These are phyloP conservation scores for Hemisphaericaspora lyxosophila DNA, from an alignment of 1,139 yeast species.

Conservation along the genomic window DNA sequence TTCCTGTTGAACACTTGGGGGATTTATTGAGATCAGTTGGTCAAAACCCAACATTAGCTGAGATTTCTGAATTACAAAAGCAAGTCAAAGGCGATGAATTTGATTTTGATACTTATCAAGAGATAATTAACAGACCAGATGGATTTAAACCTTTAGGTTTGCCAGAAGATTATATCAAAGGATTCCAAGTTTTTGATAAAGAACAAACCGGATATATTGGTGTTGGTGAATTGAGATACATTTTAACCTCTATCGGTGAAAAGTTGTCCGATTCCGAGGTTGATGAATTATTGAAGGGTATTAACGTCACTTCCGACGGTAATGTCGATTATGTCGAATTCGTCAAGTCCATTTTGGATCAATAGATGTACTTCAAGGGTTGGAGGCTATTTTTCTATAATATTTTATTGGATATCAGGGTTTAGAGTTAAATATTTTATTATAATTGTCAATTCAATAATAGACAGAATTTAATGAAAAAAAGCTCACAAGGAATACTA, in stretches of 20 bases:
- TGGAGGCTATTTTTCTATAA: not conserved
- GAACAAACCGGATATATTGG: constrained; percentile 94
- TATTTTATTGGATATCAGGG: not conserved
- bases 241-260: constrained; percentile 91
- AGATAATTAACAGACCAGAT: constrained; percentile 80
- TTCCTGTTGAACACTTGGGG: constrained; percentile 85
- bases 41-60: constrained; percentile 95
- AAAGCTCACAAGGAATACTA: too few species aligned
- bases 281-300: constrained; percentile 93
- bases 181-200: constrained; percentile 97
- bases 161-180: constrained; percentile 94
- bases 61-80: constrained; percentile 71
- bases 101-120: constrained; percentile 76
- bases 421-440: not conserved
- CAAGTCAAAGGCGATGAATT: constrained; percentile 46
- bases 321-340: constrained; percentile 93
- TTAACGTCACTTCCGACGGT: constrained; percentile 89
- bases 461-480: too few species aligned
- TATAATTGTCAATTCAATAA: too few species aligned
- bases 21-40: constrained; percentile 96
- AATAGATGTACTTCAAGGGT: constrained; percentile 34
- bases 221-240: constrained; percentile 93
- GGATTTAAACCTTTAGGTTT: constrained; percentile 90
- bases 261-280: constrained; percentile 88
- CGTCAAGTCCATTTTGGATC: constrained; percentile 90